Evolutionary conservation across 768 basidiomycete species (phyloP), one percentile per base, ranked within the genome.

Genomic region (Amanita subjunquillea): DNA sequence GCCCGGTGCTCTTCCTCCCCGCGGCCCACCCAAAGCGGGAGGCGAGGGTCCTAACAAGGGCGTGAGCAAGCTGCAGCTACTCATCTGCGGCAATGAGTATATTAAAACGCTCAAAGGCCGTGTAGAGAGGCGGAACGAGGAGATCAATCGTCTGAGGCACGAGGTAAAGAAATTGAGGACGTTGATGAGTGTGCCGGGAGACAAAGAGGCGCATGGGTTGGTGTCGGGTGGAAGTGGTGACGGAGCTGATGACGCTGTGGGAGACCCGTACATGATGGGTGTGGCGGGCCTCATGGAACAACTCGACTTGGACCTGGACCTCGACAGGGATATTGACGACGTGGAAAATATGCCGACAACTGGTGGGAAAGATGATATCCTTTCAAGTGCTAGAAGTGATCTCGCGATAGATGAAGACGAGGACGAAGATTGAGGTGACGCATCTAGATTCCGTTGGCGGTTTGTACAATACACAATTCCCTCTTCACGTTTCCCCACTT

Each of bases 11-110:
- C 77, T 93, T 13, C 93, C 93, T 0, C 93, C 93, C 1, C 77
- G 93, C 7, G 87, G 94, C 0, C 87, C 93, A 6, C 91, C 91
- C 3, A 82, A 92, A 65, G 80, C 85, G 23, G 79, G 87, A 48
- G 75, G 80, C 2, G 91, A 94, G 54, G 92, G 93, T n/a, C 93
- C 93, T 8, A 97, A 97, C 67, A 87, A 93, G 61, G 85, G 84
- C 13, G 91, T 97, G 45, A 91, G 89, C 73, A 97, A 96, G 73
- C 72, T 96, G 53, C 93, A 95, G 67, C 70, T 97, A 36, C 67
- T 97, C 51, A 82, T 91, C 54, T 94, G 90, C 61, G 89, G 88
- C 34, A 97, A 97, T 65, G 87, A 92, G 64, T 94, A 77, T 63
- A 85, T 97, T 56, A 74, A 84, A 57, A 70, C 78, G 56, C 74